Conservation (phyloP, 352 stramenopile genomes). For the Phytophthora crassamura region DNA sequence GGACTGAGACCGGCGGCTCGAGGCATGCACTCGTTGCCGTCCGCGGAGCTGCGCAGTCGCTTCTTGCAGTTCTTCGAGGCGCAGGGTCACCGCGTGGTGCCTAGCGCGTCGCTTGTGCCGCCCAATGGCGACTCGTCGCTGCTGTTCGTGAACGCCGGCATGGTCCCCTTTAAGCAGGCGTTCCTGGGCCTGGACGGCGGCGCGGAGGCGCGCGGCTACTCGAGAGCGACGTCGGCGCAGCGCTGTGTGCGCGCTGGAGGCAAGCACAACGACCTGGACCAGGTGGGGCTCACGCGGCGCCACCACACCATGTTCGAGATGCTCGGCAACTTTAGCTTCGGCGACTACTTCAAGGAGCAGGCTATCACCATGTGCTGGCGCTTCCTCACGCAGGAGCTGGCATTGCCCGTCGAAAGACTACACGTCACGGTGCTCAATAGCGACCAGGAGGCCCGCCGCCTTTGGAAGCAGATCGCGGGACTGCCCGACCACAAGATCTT, state of each 20-base stretch:
- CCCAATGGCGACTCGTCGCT: constrained; percentile 93
- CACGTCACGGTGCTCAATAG: constrained; percentile 75
- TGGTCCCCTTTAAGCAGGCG: constrained; percentile 96
- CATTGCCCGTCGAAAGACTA: constrained; percentile 55
- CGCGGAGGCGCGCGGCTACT: constrained; percentile 83
- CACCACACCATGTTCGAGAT: constrained; percentile 99
- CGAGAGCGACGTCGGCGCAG: constrained; percentile 94
- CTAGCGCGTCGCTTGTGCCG: constrained; percentile 72
- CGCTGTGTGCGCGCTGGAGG: constrained; percentile 97
- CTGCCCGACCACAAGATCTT: constrained; percentile 59
- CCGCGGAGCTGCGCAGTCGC: constrained; percentile 48
- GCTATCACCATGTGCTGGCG: constrained; percentile 95
- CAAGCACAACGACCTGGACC: constrained; percentile 99
- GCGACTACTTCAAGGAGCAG: constrained; percentile 98
- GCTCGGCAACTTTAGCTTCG: constrained; percentile 98
- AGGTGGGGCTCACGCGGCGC: constrained; percentile 96
- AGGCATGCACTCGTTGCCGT: constrained; percentile 50
- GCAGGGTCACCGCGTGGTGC: constrained; percentile 65
- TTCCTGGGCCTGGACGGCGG: constrained; percentile 73
- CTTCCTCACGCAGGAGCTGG: constrained; percentile 93
- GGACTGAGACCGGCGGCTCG: constrained; percentile 11
- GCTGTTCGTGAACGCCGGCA: constrained; percentile 97
- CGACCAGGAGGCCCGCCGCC: constrained; percentile 62
- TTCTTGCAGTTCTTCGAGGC: constrained; percentile 81
- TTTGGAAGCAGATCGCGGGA: constrained; percentile 66